Evolutionary conservation across 139 green algal species (phyloP), one percentile per base, ranked within the genome.

Genomic region (Chlorella sp.): DNA sequence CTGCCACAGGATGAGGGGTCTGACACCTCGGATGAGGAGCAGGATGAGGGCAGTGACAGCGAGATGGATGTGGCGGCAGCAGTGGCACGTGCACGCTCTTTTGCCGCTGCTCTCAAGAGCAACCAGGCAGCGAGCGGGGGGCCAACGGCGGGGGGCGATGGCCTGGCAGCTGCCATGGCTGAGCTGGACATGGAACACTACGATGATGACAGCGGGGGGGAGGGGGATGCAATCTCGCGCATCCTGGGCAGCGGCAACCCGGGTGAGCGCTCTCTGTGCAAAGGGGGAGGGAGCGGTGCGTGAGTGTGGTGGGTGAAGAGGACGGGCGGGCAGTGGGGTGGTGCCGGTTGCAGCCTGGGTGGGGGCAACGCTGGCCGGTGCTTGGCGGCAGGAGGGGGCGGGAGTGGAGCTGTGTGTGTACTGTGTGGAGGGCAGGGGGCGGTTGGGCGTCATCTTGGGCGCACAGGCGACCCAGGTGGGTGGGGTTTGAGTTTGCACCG

Each of bases 111-210:
- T 30, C 53, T 75, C 37, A 64, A 89, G 36, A 75, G 22, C 75
- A 60, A 19, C 85, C 28, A 69, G 76, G 37, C 34, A 0, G 76
- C 28, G 64, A 60, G 61, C 68, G 85, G 32, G 19, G 60, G 37
- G 1, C 30, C 34, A 5, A 61, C 68, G n/a, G 22, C 36, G 28
- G 81, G 64, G 39, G n/a, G 81, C 22, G 86, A 87, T 60, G 37
- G 61, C 40, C 66, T 96, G 75, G 92, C 90, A 9, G 88, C 85
- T 15, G 93, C 91, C 32, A 88, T 99, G 88, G 95, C 93, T 15
- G 97, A 99, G 92, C 94, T 99, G 19, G 95, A 99, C 90, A 99
- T 99, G 98, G 98, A 99, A 32, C 83, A 97, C 78, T 99, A 99
- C 77, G 96, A 99, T 86, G 93, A 97, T 71, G 84, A 88, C 26